Evolutionary conservation across 2,329 filamentous ascomycete genomes (phyloP).

Genomic region (Passalora sequoiae): DNA sequence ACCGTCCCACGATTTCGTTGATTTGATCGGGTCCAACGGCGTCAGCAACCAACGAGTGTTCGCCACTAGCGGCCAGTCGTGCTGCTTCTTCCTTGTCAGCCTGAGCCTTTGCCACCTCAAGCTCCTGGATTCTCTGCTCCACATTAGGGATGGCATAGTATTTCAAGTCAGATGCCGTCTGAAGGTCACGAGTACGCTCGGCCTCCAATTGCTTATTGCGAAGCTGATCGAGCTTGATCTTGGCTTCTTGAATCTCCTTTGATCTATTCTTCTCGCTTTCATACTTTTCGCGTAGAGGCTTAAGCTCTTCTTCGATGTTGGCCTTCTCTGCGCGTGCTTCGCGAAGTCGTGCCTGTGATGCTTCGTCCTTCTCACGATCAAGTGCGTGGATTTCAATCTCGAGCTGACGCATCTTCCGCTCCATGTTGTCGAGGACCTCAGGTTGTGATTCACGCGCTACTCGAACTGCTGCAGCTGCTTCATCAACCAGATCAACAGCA

Average conservation of each 20-base stretch:
- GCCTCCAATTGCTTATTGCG: slow-evolving; percentile 91
- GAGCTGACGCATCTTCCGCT: slow-evolving; percentile 81
- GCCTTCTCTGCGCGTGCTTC: slow-evolving; percentile 85
- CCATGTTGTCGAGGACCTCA: slow-evolving; percentile 89
- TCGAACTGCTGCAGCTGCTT: slow-evolving; percentile 91
- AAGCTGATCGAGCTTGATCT: slow-evolving; percentile 87
- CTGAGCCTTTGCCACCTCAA: slow-evolving; percentile 75
- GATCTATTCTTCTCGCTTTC: slow-evolving; percentile 79
- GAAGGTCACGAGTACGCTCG: slow-evolving; percentile 77
- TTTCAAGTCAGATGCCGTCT: slow-evolving; percentile 85
- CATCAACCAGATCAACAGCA: slow-evolving; percentile 92
- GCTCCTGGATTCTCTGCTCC: slow-evolving; percentile 68
- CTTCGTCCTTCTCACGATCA: slow-evolving; percentile 88
- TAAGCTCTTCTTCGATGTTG: slow-evolving; percentile 88
- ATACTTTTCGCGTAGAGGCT: slow-evolving; percentile 90
- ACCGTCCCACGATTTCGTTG: slow-evolving; percentile 94
- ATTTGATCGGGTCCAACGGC: slow-evolving; percentile 95
- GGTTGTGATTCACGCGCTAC: slow-evolving; percentile 95
- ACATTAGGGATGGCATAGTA: slow-evolving; percentile 98
- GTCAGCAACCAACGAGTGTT: slow-evolving; percentile 72
- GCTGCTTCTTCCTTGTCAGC: slow-evolving; percentile 64
- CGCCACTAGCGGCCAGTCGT: slow-evolving; percentile 55
- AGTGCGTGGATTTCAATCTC: slow-evolving; percentile 97
- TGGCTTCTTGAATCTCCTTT: slow-evolving; percentile 57
- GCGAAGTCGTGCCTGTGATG: slow-evolving; percentile 74